A percentile compares a stretch with the other conserved stretches of the same genome.
Conservation (phyloP, 1,284 basidiomycete genomes). For the Sphagnurus paluster region DNA sequence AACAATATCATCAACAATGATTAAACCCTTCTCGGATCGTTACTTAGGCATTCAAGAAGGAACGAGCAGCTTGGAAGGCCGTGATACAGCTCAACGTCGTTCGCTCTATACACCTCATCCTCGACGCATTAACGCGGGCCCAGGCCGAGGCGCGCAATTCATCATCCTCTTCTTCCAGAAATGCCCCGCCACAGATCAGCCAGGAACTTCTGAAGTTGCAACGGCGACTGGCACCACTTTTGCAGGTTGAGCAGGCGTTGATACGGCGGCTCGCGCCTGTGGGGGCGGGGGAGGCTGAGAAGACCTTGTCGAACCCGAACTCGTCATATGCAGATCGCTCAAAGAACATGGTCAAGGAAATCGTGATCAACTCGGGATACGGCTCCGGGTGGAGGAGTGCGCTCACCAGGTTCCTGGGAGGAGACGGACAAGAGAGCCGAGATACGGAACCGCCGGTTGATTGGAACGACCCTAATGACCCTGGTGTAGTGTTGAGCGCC, state of each 20-base stretch:
- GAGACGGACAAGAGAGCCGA: slow-evolving; percentile 25
- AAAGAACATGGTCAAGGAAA: slow-evolving; percentile 31
- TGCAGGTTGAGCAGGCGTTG: slow-evolving; percentile 60
- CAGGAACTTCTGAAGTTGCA: slow-evolving; percentile 54
- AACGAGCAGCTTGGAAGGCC: slow-evolving; percentile 66
- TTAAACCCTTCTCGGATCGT: neutral
- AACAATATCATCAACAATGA: neutral
- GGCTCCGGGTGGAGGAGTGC: slow-evolving; percentile 38
- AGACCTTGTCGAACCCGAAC: slow-evolving; percentile 22
- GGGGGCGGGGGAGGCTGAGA: slow-evolving; percentile 31
- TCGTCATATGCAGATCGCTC: slow-evolving; percentile 25
- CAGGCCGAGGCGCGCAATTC: slow-evolving; percentile 28
- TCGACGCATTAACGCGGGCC: slow-evolving; percentile 53
- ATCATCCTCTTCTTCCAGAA: slow-evolving; percentile 15
- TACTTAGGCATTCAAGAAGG: slow-evolving; percentile 55
- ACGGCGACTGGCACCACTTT: slow-evolving; percentile 56
- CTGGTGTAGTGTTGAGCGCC: slow-evolving; percentile 42
- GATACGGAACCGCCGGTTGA: slow-evolving; percentile 38
- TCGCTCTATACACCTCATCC: slow-evolving; percentile 62
- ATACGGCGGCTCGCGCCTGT: slow-evolving; percentile 48
- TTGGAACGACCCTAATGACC: slow-evolving; percentile 41
- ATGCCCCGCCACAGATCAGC: slow-evolving; percentile 30
- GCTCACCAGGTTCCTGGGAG: slow-evolving; percentile 27
- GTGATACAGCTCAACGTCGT: slow-evolving; percentile 76
- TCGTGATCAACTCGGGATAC: slow-evolving; percentile 45